Conservation (phyloP, 2,329 filamentous ascomycete genomes). For the Cladosporium colombiae region DNA sequence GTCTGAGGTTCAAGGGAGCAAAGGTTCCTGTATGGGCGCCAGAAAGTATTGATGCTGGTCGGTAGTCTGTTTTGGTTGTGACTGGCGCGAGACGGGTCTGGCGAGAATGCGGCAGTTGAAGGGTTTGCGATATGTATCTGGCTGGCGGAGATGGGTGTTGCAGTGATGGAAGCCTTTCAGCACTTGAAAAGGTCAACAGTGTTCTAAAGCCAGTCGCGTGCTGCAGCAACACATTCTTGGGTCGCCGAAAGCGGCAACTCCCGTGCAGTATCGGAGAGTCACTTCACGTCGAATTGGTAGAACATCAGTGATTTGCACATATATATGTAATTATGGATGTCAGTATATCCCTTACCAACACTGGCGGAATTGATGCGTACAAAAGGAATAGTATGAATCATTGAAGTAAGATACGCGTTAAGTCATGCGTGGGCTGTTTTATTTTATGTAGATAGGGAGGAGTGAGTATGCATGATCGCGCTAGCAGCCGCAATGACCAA, state of each 20-base stretch:
- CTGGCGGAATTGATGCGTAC: too few species aligned
- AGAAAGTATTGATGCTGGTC: not conserved
- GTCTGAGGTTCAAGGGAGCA: not conserved
- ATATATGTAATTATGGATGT: not conserved
- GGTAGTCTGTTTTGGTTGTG: not conserved
- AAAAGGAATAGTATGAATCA: too few species aligned
- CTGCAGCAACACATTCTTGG: conserved; percentile 14
- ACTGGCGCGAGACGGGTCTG: not conserved
- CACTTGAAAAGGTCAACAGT: conserved; percentile 27
- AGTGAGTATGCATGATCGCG: not conserved
- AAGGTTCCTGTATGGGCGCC: not conserved
- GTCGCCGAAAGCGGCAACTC: conserved; percentile 6
- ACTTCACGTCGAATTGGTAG: not conserved
- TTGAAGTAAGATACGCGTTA: not conserved
- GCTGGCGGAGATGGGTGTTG: not conserved
- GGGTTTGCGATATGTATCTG: not conserved
- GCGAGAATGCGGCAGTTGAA: not conserved
- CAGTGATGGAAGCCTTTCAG: conserved; percentile 29
- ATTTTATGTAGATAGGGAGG: not conserved
- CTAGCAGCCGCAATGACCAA: not conserved
- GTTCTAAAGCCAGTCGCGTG: not conserved
- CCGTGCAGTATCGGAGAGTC: not conserved
- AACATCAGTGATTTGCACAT: not conserved
- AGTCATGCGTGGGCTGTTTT: not conserved
- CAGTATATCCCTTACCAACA: not conserved